These are phyloP conservation scores for Rhododendron kiyosumense DNA, from an alignment of 148 eudicot species.

Conservation along the genomic window DNA sequence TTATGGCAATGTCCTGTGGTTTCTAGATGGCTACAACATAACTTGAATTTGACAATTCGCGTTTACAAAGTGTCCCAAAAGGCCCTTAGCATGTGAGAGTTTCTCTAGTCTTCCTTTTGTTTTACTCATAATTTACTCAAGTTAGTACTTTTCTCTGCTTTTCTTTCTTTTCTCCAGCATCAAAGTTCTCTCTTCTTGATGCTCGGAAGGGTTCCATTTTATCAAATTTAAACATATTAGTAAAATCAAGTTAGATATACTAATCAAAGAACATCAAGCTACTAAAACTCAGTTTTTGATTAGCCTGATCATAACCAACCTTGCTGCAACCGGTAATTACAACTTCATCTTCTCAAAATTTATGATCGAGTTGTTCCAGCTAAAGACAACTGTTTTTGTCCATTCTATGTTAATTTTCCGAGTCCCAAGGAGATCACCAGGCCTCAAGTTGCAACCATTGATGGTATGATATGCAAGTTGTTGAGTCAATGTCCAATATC, in stretches of 20 bases:
- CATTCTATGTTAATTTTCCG: slow-evolving; percentile 96
- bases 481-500: slow-evolving; percentile 95
- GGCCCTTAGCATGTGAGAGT: neutral
- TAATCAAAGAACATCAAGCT: too few relatives aligned
- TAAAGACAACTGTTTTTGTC: slow-evolving; percentile 44
- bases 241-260: too few relatives aligned
- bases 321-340: slow-evolving; percentile 68
- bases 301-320: slow-evolving; percentile 27
- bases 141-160: too few relatives aligned
- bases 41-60: neutral
- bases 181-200: too few relatives aligned
- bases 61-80: neutral
- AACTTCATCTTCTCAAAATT: slow-evolving; percentile 91
- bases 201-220: too few relatives aligned
- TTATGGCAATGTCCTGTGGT: neutral
- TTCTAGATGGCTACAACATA: neutral
- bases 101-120: neutral
- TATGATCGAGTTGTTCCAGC: slow-evolving; percentile 42
- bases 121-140: too few relatives aligned
- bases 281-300: too few relatives aligned
- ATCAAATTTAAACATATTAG: too few relatives aligned
- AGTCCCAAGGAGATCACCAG: slow-evolving; percentile 92
- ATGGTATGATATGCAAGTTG: slow-evolving; percentile 92
- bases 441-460: slow-evolving; percentile 93
- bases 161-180: too few relatives aligned